Percentiles rank a stretch among this genome's conserved stretches.
Evolutionary conservation across 2,329 filamentous ascomycete genomes (phyloP).

Genomic region (Venturiaceae sp.): DNA sequence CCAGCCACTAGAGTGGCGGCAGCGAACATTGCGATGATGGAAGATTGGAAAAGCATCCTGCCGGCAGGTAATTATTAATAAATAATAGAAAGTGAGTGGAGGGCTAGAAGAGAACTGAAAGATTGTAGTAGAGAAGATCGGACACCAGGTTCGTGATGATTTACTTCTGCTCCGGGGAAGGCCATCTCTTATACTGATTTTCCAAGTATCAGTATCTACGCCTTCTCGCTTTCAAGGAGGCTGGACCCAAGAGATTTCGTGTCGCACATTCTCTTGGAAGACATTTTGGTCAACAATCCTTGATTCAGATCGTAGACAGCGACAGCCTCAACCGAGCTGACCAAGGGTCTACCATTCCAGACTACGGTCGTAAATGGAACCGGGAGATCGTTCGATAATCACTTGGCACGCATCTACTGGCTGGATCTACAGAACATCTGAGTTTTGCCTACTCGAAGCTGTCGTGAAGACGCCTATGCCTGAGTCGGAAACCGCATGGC

Average conservation of each 20-base stretch:
- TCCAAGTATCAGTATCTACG: not conserved
- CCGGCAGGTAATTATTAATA: constrained; percentile 6
- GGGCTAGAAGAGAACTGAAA: not conserved
- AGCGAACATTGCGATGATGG: constrained; percentile 40
- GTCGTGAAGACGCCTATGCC: not conserved
- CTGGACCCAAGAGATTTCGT: not conserved
- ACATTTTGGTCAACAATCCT: not conserved
- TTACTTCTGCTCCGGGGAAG: not conserved
- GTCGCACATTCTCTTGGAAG: not conserved
- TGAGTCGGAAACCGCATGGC: not conserved
- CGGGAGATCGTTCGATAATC: not conserved
- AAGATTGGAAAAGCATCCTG: constrained; percentile 33
- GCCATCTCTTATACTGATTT: not conserved
- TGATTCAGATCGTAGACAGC: not conserved
- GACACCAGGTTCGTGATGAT: constrained; percentile 4
- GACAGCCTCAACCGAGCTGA: not conserved
- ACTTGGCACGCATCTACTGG: not conserved
- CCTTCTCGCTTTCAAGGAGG: not conserved
- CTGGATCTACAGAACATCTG: not conserved
- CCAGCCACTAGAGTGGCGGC: constrained; percentile 47
- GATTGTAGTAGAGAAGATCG: constrained; percentile 4
- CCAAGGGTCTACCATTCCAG: not conserved
- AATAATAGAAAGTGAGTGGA: constrained; percentile 3
- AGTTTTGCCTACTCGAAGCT: not conserved
- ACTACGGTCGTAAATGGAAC: not conserved